Percentiles rank a stretch among this genome's conserved stretches.
Conservation (phyloP, 176 grass and related monocot species). For the Canna indica region DNA sequence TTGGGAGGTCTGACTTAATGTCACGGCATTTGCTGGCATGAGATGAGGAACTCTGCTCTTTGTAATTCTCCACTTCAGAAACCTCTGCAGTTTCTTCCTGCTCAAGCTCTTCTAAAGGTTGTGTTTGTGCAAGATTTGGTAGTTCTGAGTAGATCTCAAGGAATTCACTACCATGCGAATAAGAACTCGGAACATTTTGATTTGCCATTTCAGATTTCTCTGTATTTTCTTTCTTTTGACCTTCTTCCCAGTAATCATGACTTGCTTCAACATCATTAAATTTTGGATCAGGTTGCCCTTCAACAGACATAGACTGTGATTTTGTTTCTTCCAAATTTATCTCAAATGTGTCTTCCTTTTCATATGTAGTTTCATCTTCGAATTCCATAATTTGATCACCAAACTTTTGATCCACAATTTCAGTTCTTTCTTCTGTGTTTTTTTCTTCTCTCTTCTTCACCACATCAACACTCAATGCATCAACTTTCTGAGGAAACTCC, state of each 20-base stretch:
- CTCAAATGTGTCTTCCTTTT: background rate
- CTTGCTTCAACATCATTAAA: background rate
- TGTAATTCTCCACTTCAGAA: background rate
- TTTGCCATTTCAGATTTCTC: background rate
- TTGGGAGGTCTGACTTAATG: background rate
- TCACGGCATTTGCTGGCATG: background rate
- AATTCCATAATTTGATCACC: constrained; percentile 3
- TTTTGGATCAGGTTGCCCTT: background rate
- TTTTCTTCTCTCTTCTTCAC: background rate
- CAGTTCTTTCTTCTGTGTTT: background rate
- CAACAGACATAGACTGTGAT: background rate
- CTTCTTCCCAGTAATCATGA: background rate
- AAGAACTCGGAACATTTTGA: background rate
- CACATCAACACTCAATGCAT: background rate
- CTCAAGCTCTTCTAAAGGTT: background rate
- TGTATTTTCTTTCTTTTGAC: constrained; percentile 1
- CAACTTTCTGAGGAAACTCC: background rate
- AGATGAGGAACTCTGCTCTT: background rate
- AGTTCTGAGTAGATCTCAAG: background rate
- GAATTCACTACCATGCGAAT: background rate
- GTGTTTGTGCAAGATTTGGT: background rate
- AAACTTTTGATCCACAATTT: background rate
- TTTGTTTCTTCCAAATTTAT: constrained; percentile 3
- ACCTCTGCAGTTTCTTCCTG: background rate
- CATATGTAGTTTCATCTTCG: too few relatives aligned